Evolutionary conservation across 169 alveolate species (phyloP), one percentile per base, ranked within the genome.

Genomic region (Cryptosporidium felis): DNA sequence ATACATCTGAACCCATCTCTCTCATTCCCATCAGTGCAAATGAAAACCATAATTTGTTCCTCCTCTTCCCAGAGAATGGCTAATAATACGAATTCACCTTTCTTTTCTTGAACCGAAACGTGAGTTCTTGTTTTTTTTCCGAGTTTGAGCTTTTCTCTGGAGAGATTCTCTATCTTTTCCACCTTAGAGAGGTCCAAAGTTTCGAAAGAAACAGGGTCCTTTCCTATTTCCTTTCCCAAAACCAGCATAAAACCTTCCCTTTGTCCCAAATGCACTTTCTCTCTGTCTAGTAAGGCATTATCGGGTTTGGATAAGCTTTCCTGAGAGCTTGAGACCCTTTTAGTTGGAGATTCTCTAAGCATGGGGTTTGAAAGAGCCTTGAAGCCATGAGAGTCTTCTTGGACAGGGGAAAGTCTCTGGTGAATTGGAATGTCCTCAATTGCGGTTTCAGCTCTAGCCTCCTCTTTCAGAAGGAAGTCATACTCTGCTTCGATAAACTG

Each of bases 401-500:
- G n/a, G n/a, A n/a, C n/a, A n/a, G n/a, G n/a, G n/a, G n/a, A n/a
- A n/a, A n/a, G n/a, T n/a, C n/a, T n/a, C n/a, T n/a, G n/a, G n/a
- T n/a, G n/a, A n/a, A n/a, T n/a, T n/a, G n/a, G n/a, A n/a, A n/a
- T n/a, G n/a, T n/a, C n/a, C n/a, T n/a, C n/a, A n/a, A n/a, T n/a
- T n/a, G n/a, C n/a, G n/a, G n/a, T n/a, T n/a, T n/a, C n/a, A n/a
- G n/a, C n/a, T n/a, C n/a, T n/a, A n/a, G n/a, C n/a, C n/a, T 56
- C 42, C 32, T 1, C 3, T 23, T 56, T 56, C 41, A 12, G 36
- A 56, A 28, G 26, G n/a, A 56, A 56, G 63, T 56, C 63, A 9
- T 56, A 56, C 3, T 53, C 41, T 8, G 85, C 60, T 36, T 58
- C 66, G 9, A 74, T 40, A n/a, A 74, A 44, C 41, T 38, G 45